Evolutionary conservation across 768 basidiomycete genomes (phyloP).

Genomic region (Russula compacta): DNA sequence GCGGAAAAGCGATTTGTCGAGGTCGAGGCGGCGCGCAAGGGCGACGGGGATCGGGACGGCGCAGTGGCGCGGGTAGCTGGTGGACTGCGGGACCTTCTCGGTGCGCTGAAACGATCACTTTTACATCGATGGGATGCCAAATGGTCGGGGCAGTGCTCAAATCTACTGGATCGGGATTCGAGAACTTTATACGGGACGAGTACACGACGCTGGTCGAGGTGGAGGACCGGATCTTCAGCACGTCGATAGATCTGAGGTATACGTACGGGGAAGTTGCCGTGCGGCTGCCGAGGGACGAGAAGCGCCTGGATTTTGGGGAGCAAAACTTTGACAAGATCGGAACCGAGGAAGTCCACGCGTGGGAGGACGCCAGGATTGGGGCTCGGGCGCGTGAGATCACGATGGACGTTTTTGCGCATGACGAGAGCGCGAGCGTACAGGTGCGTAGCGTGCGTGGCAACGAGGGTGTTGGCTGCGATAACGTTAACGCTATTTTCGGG

Average conservation of each 20-base stretch:
- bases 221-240: slow-evolving; percentile 84
- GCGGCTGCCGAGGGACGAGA: slow-evolving; percentile 39
- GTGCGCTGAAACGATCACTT: slow-evolving; percentile 33
- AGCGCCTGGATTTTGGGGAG: slow-evolving; percentile 41
- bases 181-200: slow-evolving; percentile 73
- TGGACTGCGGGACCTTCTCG: slow-evolving; percentile 73
- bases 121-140: too few species aligned
- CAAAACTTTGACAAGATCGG: slow-evolving; percentile 23
- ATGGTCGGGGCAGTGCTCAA: slow-evolving; percentile 70
- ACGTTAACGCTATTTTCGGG: neutral
- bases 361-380: slow-evolving; percentile 49
- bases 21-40: slow-evolving; percentile 35
- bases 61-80: slow-evolving; percentile 22
- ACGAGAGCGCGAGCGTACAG: slow-evolving; percentile 91
- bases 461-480: neutral
- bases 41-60: neutral
- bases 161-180: slow-evolving; percentile 79
- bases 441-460: slow-evolving; percentile 47
- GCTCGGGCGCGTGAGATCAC: slow-evolving; percentile 51
- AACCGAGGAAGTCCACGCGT: slow-evolving; percentile 30
- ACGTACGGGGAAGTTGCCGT: slow-evolving; percentile 45
- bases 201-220: slow-evolving; percentile 83
- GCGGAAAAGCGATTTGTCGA: slow-evolving; percentile 75
- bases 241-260: slow-evolving; percentile 72
- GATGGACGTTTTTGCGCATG: slow-evolving; percentile 71